A percentile compares a stretch with the other conserved stretches of the same genome.
These are phyloP conservation scores for Aspergillus sclerotioniger DNA, from an alignment of 495 filamentous ascomycete species.

Conservation along the genomic window DNA sequence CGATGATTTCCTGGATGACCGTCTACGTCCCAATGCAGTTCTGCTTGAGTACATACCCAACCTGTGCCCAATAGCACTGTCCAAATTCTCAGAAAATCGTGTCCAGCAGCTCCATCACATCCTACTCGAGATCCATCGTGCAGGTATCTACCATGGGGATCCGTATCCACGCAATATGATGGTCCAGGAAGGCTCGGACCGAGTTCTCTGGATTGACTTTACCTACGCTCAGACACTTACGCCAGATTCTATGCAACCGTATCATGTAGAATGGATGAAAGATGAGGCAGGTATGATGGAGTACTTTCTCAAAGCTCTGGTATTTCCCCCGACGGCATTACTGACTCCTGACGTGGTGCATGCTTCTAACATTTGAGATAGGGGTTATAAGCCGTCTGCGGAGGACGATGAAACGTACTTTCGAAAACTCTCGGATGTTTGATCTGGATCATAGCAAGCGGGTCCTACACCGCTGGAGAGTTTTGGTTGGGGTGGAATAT, in stretches of 20 bases:
- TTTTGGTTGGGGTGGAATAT: too few species aligned
- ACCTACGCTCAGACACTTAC: conserved; percentile 17
- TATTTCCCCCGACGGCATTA: not conserved
- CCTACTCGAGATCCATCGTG: conserved; percentile 16
- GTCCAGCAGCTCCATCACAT: conserved; percentile 11
- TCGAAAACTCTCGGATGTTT: too few species aligned
- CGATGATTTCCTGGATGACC: conserved; percentile 8
- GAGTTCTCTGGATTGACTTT: conserved; percentile 24
- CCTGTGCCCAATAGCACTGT: conserved; percentile 11
- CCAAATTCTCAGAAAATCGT: conserved; percentile 11
- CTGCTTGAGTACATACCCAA: conserved; percentile 20
- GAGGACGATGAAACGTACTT: too few species aligned
- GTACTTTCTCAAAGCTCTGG: conserved; percentile 3
- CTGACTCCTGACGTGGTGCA: not conserved
- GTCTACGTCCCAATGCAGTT: conserved; percentile 11
- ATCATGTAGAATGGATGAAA: conserved; percentile 4
- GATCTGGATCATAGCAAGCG: too few species aligned
- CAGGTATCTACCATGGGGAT: conserved; percentile 17
- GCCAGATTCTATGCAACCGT: not conserved
- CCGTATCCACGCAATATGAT: conserved; percentile 21
- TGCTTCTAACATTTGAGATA: too few species aligned
- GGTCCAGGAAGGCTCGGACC: conserved; percentile 12
- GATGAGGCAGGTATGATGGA: conserved; percentile 3
- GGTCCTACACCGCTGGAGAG: too few species aligned
- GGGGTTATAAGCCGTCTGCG: too few species aligned